Evolutionary conservation across 1,284 basidiomycete species (phyloP).

Genomic region (Sanguinoderma infundibulare): DNA sequence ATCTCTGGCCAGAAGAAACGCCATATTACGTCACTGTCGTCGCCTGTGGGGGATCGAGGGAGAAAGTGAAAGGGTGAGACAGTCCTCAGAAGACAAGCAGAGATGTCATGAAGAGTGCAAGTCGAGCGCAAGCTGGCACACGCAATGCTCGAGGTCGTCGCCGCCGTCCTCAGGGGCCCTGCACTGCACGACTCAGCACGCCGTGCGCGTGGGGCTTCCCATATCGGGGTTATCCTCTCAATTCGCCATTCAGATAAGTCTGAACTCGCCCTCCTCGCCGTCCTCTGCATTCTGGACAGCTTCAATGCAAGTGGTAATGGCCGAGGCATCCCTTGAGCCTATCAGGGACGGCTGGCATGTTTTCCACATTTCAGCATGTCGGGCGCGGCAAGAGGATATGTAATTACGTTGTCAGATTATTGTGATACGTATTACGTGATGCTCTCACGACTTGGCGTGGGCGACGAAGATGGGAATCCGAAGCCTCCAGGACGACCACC

Average conservation of each 20-base stretch:
- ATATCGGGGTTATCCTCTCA: conserved; percentile 2
- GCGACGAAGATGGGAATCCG: neutral
- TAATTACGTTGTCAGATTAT: neutral
- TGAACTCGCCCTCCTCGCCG: no score
- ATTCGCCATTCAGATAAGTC: neutral
- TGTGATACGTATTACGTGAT: neutral
- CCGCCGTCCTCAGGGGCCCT: neutral
- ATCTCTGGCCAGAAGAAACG: conserved; percentile 1
- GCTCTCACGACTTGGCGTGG: neutral
- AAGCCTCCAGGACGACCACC: neutral
- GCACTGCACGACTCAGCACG: neutral
- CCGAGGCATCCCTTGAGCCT: no score
- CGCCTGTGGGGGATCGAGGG: neutral
- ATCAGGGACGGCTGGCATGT: neutral
- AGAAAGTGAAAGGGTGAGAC: neutral
- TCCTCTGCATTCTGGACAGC: no score
- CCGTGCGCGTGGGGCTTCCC: neutral
- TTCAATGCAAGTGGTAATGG: no score
- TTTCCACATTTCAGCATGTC: neutral
- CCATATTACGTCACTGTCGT: conserved; percentile 21
- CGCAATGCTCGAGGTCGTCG: neutral
- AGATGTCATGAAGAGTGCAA: neutral
- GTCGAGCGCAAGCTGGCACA: neutral
- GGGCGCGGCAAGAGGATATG: neutral
- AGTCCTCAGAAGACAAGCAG: neutral